These are phyloP conservation scores for Asterophora lycoperdoides DNA, from an alignment of 768 basidiomycete genomes.

Conservation along the genomic window DNA sequence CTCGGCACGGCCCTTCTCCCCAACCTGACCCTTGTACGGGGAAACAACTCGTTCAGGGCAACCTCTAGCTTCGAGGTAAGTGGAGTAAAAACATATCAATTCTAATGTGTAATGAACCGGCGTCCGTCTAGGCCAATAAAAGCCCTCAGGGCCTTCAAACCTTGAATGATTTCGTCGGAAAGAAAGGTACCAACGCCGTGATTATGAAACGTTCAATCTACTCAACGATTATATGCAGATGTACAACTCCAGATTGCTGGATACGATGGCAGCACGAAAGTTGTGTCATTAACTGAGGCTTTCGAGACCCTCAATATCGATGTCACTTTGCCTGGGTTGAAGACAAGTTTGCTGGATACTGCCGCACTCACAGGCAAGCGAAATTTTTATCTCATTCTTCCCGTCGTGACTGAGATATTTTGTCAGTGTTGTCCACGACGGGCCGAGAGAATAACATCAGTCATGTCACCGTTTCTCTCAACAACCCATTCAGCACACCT, in stretches of 20 bases:
- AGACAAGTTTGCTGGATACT: constrained; percentile 49
- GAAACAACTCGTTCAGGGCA: constrained; percentile 53
- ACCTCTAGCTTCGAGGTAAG: constrained; percentile 48
- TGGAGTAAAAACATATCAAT: constrained; percentile 14
- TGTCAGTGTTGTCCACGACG: constrained; percentile 58
- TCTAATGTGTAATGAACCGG: constrained; percentile 8
- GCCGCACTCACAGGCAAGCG: constrained; percentile 55
- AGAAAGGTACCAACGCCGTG: constrained; percentile 37
- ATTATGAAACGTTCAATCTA: no score
- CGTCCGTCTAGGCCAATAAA: constrained; percentile 46
- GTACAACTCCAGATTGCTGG: constrained; percentile 55
- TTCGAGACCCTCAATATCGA: constrained; percentile 56
- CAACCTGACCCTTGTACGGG: constrained; percentile 52
- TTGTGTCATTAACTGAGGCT: constrained; percentile 55
- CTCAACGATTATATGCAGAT: constrained; percentile 29
- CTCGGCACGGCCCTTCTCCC: constrained; percentile 63
- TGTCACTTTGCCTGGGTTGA: constrained; percentile 56
- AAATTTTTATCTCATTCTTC: constrained; percentile 2
- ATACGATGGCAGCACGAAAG: constrained; percentile 53
- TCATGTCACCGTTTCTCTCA: constrained; percentile 57
- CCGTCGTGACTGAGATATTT: constrained; percentile 2
- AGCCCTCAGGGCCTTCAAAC: constrained; percentile 58
- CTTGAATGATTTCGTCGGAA: constrained; percentile 62
- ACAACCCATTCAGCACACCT: constrained; percentile 63
- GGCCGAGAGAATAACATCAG: constrained; percentile 58